phyloP scores from a whole-genome alignment of 306 rosid genomes.

The Citrullus amarus region DNA sequence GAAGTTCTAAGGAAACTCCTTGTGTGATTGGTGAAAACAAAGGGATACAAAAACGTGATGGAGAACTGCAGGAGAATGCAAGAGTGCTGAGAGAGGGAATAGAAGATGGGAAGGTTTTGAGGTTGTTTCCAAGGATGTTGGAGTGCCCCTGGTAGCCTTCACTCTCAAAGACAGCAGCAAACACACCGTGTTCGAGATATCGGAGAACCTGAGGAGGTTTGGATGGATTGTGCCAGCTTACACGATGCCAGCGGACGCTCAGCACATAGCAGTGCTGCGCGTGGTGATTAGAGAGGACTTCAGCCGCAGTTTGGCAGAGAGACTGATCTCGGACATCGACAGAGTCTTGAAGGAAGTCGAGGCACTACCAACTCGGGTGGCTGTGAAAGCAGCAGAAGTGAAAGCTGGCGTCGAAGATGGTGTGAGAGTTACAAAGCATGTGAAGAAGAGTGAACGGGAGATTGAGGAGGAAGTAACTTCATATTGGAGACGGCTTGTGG shows the following conservation, averaged over 20 bases:
- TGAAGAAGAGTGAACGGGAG: constrained; percentile 13
- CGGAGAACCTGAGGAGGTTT: constrained; percentile 52
- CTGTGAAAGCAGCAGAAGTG: constrained; percentile 34
- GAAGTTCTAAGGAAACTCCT: not conserved
- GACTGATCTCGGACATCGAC: constrained; percentile 53
- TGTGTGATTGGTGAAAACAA: not conserved
- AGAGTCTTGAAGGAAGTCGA: constrained; percentile 51
- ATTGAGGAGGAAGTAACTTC: constrained; percentile 20
- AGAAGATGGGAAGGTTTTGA: constrained; percentile 55
- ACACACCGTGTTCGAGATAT: constrained; percentile 47
- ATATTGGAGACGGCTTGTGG: constrained; percentile 45
- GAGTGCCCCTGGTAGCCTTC: constrained; percentile 87
- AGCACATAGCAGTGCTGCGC: constrained; percentile 57
- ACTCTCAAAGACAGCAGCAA: constrained; percentile 42
- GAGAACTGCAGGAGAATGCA: constrained; percentile 87
- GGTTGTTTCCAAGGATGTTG: constrained; percentile 65
- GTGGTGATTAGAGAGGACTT: constrained; percentile 91
- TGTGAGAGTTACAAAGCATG: constrained; percentile 26
- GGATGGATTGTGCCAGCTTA: constrained; percentile 98
- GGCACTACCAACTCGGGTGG: constrained; percentile 18
- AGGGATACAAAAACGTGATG: constrained; percentile 84
- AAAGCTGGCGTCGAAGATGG: constrained; percentile 22
- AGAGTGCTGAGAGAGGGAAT: constrained; percentile 61
- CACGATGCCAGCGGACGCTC: constrained; percentile 86
- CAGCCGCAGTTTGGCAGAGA: constrained; percentile 59